Evolutionary conservation across 495 filamentous ascomycete genomes (phyloP).

Genomic region (Podospora tetraspora): DNA sequence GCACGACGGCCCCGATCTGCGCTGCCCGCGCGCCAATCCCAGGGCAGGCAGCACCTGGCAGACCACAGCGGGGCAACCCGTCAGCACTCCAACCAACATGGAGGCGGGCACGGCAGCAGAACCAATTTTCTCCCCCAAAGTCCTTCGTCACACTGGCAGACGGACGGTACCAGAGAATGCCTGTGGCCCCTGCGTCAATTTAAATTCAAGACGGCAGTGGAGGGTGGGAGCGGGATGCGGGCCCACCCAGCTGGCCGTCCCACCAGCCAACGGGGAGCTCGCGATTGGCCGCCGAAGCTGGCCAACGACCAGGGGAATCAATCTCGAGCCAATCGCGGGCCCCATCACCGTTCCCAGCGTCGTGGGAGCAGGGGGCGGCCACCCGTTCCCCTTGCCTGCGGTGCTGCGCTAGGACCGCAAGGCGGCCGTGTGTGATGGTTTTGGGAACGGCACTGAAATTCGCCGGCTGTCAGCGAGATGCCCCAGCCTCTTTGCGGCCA

Average conservation of each 20-base stretch:
- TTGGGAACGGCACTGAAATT: slow-evolving; percentile 14
- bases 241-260: slow-evolving; percentile 5
- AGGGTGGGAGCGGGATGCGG: slow-evolving; percentile 12
- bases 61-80: too few species aligned
- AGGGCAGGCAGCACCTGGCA: too few species aligned
- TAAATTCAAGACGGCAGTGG: slow-evolving; percentile 11
- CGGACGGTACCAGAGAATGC: background rate
- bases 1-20: background rate
- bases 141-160: background rate
- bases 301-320: slow-evolving; percentile 9
- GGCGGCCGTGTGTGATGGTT: slow-evolving; percentile 4
- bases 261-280: slow-evolving; percentile 3
- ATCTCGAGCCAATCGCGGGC: slow-evolving; percentile 19
- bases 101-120: background rate
- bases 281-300: slow-evolving; percentile 5
- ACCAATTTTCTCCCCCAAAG: background rate
- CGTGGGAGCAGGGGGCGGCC: slow-evolving; percentile 18
- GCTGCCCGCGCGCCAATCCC: too few species aligned
- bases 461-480: slow-evolving; percentile 4
- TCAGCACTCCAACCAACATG: too few species aligned
- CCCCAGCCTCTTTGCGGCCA: slow-evolving; percentile 4
- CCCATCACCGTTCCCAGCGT: slow-evolving; percentile 24
- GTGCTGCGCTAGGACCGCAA: slow-evolving; percentile 6
- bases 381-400: background rate
- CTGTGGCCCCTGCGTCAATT: slow-evolving; percentile 12